phyloP scores from a whole-genome alignment of 495 filamentous ascomycete genomes.

The Schizothecium vesticola region DNA sequence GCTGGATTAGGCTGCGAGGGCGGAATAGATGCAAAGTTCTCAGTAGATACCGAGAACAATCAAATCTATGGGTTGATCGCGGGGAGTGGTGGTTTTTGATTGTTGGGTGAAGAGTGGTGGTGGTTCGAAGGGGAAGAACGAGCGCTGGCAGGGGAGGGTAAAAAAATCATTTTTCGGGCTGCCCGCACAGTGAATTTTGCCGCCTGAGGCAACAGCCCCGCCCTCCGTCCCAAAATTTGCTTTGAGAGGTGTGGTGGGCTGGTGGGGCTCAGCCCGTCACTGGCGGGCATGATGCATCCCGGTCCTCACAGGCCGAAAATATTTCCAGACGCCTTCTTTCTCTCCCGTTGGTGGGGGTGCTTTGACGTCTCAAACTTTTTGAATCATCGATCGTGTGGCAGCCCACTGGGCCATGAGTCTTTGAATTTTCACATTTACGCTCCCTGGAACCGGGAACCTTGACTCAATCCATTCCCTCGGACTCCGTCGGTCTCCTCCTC shows the following conservation, averaged over 20 bases:
- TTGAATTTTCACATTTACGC: not conserved
- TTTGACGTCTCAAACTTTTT: not conserved
- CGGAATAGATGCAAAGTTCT: slow-evolving; percentile 38
- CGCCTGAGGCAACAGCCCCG: slow-evolving; percentile 27
- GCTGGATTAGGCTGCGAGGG: slow-evolving; percentile 34
- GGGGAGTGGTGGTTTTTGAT: slow-evolving; percentile 27
- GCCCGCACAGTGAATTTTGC: slow-evolving; percentile 21
- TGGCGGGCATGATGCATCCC: not conserved
- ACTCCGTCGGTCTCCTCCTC: not conserved
- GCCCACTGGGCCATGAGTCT: not conserved
- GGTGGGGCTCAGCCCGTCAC: not conserved
- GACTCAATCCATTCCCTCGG: not conserved
- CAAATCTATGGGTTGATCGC: slow-evolving; percentile 28
- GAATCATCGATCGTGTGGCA: not conserved
- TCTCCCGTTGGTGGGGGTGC: not conserved
- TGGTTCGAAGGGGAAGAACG: slow-evolving; percentile 29
- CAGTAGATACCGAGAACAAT: slow-evolving; percentile 41
- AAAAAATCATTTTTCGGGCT: slow-evolving; percentile 25
- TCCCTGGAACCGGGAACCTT: not conserved
- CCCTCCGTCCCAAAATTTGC: slow-evolving; percentile 17
- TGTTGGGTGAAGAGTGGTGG: slow-evolving; percentile 23
- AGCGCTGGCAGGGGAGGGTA: slow-evolving; percentile 18
- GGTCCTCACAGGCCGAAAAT: not conserved
- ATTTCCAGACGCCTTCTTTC: not conserved
- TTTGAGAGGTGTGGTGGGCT: slow-evolving; percentile 5